Base-by-base conservation (phyloP, 2,329 filamentous ascomycete species). In the Pseudogymnoascus sp. region DNA sequence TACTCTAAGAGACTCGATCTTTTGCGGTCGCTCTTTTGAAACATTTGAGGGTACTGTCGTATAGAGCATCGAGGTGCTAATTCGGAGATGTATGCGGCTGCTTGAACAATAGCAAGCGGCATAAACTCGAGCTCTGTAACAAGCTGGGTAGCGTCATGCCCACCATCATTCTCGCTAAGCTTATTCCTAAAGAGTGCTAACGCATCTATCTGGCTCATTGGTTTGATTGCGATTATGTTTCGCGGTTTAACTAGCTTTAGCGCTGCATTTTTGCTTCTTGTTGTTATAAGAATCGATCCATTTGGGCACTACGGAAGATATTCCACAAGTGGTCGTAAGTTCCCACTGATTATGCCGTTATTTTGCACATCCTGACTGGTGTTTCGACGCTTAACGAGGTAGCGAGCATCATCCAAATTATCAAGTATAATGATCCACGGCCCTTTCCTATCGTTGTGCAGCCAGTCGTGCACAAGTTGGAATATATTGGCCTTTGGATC, bases 401-500 rank as follows among this genome's bases (percentile, higher is more conserved):
- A 70, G 62, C 64, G 60, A 33, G 56, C 11, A 66, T 77, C 68
- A 64, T 77, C 75, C 42, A 72, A 74, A 64, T 73, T 76, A 42
- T 78, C 75, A 19, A 78, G 68, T 53, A 77, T 66, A 31, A 77
- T 67, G 13, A 73, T 15, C 76, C 75, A 78, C 63, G 62, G 44
- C 26, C 66, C 65, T 1, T 69, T 68, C 37, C 61, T 69, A 10
- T 69, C 61, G 33, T 66, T 64, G 10, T 64, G 31, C 17, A 74
- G 64, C 71, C 69, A 75, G 66, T 73, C 65, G 3, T 68, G 64
- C 26, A 75, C 69, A 0, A 75, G 69, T 59, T 69, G 17, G 53
- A 75, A 72, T 31, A 76, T 70, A 63, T 78, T 68, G 10, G 66
- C 68, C 2, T 67, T 67, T 5, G 71, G 71, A 64, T 77, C 65